phyloP scores from a whole-genome alignment of 2,329 filamentous ascomycete genomes.

The Diaporthe sp. region DNA sequence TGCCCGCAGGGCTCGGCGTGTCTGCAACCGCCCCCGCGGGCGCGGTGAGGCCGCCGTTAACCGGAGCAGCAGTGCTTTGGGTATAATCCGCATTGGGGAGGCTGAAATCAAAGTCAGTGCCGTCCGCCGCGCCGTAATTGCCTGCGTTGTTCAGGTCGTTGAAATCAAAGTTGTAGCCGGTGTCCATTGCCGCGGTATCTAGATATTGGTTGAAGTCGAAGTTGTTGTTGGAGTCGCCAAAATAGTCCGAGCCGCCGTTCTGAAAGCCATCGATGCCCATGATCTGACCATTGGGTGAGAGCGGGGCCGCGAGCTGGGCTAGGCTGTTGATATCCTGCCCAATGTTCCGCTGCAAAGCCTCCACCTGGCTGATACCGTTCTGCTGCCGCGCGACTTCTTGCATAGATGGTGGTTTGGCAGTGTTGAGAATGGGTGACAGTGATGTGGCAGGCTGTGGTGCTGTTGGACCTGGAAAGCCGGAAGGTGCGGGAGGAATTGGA shows the following conservation, averaged over 20 bases:
- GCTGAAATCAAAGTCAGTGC: slow-evolving; percentile 39
- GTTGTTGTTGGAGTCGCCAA: slow-evolving; percentile 52
- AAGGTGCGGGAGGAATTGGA: slow-evolving; percentile 55
- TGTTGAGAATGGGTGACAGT: slow-evolving; percentile 74
- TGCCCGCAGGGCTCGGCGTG: slow-evolving; percentile 62
- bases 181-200: slow-evolving; percentile 57
- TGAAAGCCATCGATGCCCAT: slow-evolving; percentile 27
- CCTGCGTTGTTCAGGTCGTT: slow-evolving; percentile 45
- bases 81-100: slow-evolving; percentile 14
- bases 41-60: slow-evolving; percentile 37
- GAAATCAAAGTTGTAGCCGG: slow-evolving; percentile 39
- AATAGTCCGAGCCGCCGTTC: slow-evolving; percentile 44
- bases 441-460: slow-evolving; percentile 71
- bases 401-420: slow-evolving; percentile 3
- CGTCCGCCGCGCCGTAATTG: slow-evolving; percentile 46
- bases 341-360: slow-evolving; percentile 53
- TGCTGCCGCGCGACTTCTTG: slow-evolving; percentile 51
- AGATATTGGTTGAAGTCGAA: slow-evolving; percentile 67
- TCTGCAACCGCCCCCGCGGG: slow-evolving; percentile 48
- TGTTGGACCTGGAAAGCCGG: slow-evolving; percentile 62
- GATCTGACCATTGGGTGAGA: slow-evolving; percentile 36
- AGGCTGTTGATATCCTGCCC: slow-evolving; percentile 48
- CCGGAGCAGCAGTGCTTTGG: not conserved
- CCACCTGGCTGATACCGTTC: slow-evolving; percentile 81
- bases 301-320: slow-evolving; percentile 39